Evolutionary conservation across 148 eudicot genomes (phyloP), one percentile per base, ranked within the genome.

Genomic region (Rhododendron ovatum): DNA sequence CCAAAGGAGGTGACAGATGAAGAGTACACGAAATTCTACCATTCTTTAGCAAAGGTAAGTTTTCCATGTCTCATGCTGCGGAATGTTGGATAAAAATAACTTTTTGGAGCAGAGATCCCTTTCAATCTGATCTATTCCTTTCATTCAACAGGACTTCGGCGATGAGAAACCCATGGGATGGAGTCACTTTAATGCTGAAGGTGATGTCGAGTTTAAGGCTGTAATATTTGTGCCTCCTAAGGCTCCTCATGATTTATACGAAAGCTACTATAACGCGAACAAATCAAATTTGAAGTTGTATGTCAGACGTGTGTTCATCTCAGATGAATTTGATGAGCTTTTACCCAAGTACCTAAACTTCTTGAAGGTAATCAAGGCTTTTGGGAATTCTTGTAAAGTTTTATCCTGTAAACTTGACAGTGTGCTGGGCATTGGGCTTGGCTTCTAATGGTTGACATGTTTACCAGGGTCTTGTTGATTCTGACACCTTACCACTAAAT

Each of bases 171-270:
- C 99, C 33, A 75, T 97, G 85, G 83, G 98, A 33, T 95, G 99
- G 99, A 97, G 98, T 90, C 99, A 97, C 90, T 97, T 97, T 61
- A 93, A 73, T 33, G 99, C 99, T 82, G 99, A 97, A 93, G 99
- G 98, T 81, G 99, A 97, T 92, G 99, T 97, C 75, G 99, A 97
- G 89, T 97, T 97, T 90, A 97, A 95, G 91, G 98, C 99, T 84
- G 96, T 97, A 81, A 90, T 97, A 61, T 97, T 91, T 90, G 96
- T 97, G 69, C 99, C 99, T 87, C 96, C 98, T 3, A 95, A 92
- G 88, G 99, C 99, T 88, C 99, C 99, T 89, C 93, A 92, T 53
- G 99, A 97, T 92, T 88, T 97, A 89, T 97, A 95, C 78, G 99
- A 97, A 92, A 95, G 98, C 88, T 97, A 97, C 91, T 97, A 97